A percentile compares a stretch with the other conserved stretches of the same genome.
Conservation (phyloP, 495 filamentous ascomycete genomes). For the Neurospora tetraspora region DNA sequence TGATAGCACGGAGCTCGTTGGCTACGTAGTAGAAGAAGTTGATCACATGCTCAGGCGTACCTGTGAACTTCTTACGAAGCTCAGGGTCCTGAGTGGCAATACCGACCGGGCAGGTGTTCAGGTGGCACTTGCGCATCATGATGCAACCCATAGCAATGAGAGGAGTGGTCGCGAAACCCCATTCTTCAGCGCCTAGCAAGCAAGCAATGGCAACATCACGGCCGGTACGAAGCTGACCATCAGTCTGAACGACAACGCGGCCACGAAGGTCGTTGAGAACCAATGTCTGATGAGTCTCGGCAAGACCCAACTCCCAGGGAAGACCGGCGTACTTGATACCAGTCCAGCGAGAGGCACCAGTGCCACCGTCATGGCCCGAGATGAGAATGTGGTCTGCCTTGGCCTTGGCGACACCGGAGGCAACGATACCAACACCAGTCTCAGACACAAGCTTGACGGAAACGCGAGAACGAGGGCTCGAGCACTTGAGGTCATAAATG, state of each 20-base stretch:
- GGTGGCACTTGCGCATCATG: constrained; percentile 73
- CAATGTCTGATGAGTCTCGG: constrained; percentile 97
- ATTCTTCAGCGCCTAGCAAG: constrained; percentile 94
- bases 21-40: constrained; percentile 99
- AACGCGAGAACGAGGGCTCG: constrained; percentile 88
- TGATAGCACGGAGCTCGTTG: constrained; percentile 96
- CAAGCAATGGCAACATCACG: constrained; percentile 95
- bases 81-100: constrained; percentile 96
- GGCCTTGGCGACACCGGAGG: constrained; percentile 96
- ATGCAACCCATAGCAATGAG: constrained; percentile 97
- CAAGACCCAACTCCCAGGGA: constrained; percentile 96
- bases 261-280: constrained; percentile 96
- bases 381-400: constrained; percentile 98
- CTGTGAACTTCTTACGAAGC: constrained; percentile 88
- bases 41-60: constrained; percentile 94
- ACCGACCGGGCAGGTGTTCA: constrained; percentile 92
- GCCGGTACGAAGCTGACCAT: constrained; percentile 90
- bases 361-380: constrained; percentile 96
- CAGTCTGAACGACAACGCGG: constrained; percentile 94
- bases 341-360: constrained; percentile 96
- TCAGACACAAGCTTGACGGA: constrained; percentile 99
- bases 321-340: constrained; percentile 99
- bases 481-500: constrained; percentile 97
- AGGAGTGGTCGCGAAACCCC: constrained; percentile 95
- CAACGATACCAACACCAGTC: constrained; percentile 96